phyloP scores from a whole-genome alignment of 768 basidiomycete species.

The Pleurotus eryngii region DNA sequence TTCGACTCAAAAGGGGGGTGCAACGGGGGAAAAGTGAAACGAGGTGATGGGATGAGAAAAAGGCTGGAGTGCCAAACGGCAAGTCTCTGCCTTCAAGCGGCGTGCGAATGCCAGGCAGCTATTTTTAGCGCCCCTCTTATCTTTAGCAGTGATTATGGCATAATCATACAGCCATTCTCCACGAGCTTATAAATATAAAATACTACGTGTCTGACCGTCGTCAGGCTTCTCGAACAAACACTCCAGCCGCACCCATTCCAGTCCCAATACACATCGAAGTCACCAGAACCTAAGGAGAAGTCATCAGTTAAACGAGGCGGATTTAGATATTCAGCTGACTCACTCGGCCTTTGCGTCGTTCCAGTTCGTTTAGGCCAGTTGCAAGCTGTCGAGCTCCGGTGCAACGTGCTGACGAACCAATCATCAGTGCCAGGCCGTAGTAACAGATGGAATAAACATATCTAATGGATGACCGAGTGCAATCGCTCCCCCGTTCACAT shows the following conservation, averaged over 20 bases:
- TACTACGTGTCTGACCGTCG: constrained; percentile 10
- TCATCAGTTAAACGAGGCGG: constrained; percentile 4
- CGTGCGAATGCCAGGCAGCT: constrained; percentile 7
- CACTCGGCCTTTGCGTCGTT: constrained; percentile 68
- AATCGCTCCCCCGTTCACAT: constrained; percentile 90
- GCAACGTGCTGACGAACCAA: constrained; percentile 46
- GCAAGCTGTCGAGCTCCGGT: constrained; percentile 85
- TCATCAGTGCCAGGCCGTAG: constrained; percentile 13
- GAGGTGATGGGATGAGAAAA: background rate
- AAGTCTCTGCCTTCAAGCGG: constrained; percentile 1
- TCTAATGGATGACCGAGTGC: constrained; percentile 83
- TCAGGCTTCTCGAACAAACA: constrained; percentile 56
- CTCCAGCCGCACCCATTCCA: constrained; percentile 87
- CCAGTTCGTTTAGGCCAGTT: constrained; percentile 75
- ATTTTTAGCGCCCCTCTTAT: background rate
- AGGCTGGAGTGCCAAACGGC: constrained; percentile 1
- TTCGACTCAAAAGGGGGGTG: background rate
- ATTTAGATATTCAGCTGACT: constrained; percentile 13
- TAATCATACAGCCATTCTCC: constrained; percentile 28
- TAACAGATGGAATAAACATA: constrained; percentile 20
- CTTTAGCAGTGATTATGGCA: too few relatives aligned
- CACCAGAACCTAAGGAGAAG: constrained; percentile 58
- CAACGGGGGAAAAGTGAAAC: background rate
- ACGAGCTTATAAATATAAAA: constrained; percentile 15
- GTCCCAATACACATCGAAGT: constrained; percentile 89